Conservation (phyloP, 2,329 filamentous ascomycete species). For the Xylaria sp. region DNA sequence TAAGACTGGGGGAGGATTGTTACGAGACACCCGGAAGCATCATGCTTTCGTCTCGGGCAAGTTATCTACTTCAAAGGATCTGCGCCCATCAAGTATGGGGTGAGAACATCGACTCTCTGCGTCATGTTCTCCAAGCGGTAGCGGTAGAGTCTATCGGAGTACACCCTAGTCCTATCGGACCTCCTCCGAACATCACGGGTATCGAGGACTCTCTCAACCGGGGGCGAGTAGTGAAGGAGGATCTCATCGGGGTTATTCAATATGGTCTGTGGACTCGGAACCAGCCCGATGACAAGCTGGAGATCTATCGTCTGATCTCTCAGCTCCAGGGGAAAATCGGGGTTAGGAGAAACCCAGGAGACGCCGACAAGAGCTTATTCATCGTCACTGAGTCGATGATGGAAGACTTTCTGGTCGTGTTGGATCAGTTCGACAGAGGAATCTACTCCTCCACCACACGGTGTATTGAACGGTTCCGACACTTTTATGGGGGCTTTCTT, state of each 20-base stretch:
- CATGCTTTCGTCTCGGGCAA: constrained; percentile 6
- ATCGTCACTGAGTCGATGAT: not conserved
- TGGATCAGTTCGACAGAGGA: not conserved
- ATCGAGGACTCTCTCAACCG: not conserved
- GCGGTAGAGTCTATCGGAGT: not conserved
- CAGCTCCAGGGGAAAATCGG: not conserved
- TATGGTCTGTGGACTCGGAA: not conserved
- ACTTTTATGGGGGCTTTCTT: not conserved
- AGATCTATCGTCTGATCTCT: not conserved
- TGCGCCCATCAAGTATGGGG: constrained; percentile 12
- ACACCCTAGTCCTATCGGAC: not conserved
- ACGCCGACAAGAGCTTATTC: not conserved
- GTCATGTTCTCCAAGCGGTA: constrained; percentile 12
- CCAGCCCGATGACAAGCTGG: not conserved
- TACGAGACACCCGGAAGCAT: not conserved
- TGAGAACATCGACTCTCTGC: not conserved
- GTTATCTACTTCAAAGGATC: constrained; percentile 2
- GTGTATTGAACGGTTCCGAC: not conserved
- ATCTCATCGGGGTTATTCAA: not conserved
- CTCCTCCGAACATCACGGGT: not conserved
- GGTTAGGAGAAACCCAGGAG: too few relatives aligned
- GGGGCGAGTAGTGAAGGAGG: not conserved
- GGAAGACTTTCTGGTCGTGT: not conserved
- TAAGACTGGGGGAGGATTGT: constrained; percentile 6
- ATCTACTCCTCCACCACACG: not conserved